These are phyloP conservation scores for Malbranchea cinnamomea DNA, from an alignment of 2,329 filamentous ascomycete species.

Conservation along the genomic window DNA sequence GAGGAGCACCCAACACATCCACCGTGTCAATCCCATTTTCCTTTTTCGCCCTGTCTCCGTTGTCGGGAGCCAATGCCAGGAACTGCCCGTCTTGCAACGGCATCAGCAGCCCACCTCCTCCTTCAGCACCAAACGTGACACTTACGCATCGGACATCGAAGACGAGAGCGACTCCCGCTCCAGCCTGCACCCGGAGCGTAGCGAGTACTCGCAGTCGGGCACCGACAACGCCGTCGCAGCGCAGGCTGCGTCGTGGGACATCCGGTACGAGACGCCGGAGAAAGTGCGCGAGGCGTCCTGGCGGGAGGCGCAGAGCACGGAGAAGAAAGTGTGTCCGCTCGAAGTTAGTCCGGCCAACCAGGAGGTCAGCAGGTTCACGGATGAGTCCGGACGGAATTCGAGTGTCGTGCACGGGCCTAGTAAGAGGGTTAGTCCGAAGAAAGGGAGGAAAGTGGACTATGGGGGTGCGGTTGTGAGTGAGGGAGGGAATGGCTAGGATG, in stretches of 20 bases:
- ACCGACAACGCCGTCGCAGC: constrained; percentile 46
- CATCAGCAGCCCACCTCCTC: too few species aligned
- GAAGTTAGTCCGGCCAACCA: constrained; percentile 47
- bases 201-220: constrained; percentile 54
- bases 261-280: constrained; percentile 52
- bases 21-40: too few species aligned
- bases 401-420: constrained; percentile 25
- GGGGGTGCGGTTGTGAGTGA: constrained; percentile 5
- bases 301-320: constrained; percentile 27
- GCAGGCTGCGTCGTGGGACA: constrained; percentile 53
- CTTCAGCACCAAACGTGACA: neutral
- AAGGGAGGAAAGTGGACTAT: constrained; percentile 17
- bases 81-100: too few species aligned
- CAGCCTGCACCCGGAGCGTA: constrained; percentile 47
- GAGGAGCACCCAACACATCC: too few species aligned
- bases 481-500: constrained; percentile 2
- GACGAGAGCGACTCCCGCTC: constrained; percentile 39
- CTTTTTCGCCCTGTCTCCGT: too few species aligned
- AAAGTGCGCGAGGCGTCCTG: constrained; percentile 26
- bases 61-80: too few species aligned
- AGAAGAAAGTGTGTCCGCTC: constrained; percentile 34
- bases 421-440: constrained; percentile 22
- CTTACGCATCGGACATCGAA: constrained; percentile 1
- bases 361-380: constrained; percentile 38
- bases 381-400: constrained; percentile 30